Evolutionary conservation across 2,329 filamentous ascomycete species (phyloP), one percentile per base, ranked within the genome.

Genomic region (Colletotrichum tabaci): DNA sequence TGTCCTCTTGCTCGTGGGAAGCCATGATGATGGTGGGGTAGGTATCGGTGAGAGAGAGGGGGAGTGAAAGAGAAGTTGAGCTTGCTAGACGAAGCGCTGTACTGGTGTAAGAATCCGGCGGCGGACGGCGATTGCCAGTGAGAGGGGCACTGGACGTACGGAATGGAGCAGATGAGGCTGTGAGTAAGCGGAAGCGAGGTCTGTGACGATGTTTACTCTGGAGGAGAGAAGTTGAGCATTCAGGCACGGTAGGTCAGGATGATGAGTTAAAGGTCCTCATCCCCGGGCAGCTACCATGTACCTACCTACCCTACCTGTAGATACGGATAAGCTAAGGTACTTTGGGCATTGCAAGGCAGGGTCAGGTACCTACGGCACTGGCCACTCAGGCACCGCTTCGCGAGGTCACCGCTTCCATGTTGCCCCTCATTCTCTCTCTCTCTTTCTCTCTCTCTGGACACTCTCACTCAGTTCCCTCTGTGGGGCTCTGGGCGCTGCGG

Each of bases 1-100:
- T 90, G 79, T 98, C 96, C 74, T 98, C 94, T 71, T 71, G 68
- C 75, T 92, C 87, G 80, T 89, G 86, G 77, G 90, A 88, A 76
- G 91, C 87, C 92, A 94, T 94, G 78, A 77, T 87, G 82, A 50
- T 40, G 58, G 18, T 40, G 58, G 76, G 71, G 67, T 55, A 72
- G 69, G 61, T 53, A 58, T 58, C 44, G 47, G 66, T 44, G 49
- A 57, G 67, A 63, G 64, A 50, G 52, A 38, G 53, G 23, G 30
- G 23, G 18, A 57, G 58, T 18, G 15, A 8, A 42, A 10, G 35
- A 9, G 35, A 38, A 9, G 35, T 38, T 38, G 35, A 38, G 35
- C 35, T 38, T 38, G 35, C 35, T 38, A 8, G 35, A 38, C 35
- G 35, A 38, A 38, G 35, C 35, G 21, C 46, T 26, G 10, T 18